phyloP scores from a whole-genome alignment of 257 asterid genomes.

The Henckelia pumila region DNA sequence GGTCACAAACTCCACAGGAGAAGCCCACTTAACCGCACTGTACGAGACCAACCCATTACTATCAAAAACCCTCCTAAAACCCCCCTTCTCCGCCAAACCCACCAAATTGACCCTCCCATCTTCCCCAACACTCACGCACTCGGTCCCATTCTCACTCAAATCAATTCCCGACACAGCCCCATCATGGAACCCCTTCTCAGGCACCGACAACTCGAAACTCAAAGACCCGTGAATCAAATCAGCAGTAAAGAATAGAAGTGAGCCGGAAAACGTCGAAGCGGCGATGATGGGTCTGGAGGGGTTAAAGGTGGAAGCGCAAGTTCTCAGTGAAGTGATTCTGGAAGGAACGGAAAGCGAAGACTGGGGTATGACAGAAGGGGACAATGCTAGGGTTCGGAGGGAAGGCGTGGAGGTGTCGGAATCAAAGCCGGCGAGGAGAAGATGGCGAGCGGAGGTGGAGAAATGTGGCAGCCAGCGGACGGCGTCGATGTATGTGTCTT shows the following conservation, averaged over 20 bases:
- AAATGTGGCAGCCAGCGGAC: slow-evolving; percentile 82
- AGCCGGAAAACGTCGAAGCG: slow-evolving; percentile 62
- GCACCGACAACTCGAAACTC: slow-evolving; percentile 38
- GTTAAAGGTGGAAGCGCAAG: slow-evolving; percentile 36
- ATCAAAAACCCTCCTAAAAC: slow-evolving; percentile 56
- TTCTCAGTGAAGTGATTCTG: slow-evolving; percentile 52
- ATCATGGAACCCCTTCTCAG: slow-evolving; percentile 51
- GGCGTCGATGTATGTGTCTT: slow-evolving; percentile 59
- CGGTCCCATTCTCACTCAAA: slow-evolving; percentile 65
- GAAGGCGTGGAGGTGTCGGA: slow-evolving; percentile 54
- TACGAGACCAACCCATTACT: slow-evolving; percentile 73
- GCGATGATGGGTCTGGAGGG: slow-evolving; percentile 56
- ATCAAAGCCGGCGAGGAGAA: slow-evolving; percentile 64
- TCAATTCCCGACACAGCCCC: slow-evolving; percentile 61
- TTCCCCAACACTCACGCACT: slow-evolving; percentile 75
- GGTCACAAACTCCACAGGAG: slow-evolving; percentile 78
- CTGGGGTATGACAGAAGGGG: slow-evolving; percentile 40
- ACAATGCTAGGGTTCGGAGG: slow-evolving; percentile 46
- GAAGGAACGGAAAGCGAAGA: slow-evolving; percentile 54
- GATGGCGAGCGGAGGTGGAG: slow-evolving; percentile 71
- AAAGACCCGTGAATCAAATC: slow-evolving; percentile 50
- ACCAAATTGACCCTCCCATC: slow-evolving; percentile 82
- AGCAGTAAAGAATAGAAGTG: slow-evolving; percentile 45
- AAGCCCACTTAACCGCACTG: slow-evolving; percentile 81
- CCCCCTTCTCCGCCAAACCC: slow-evolving; percentile 31